A percentile compares a stretch with the other conserved stretches of the same genome.
These are phyloP conservation scores for Williopsis jadinii DNA, from an alignment of 1,139 yeast species.

Conservation along the genomic window DNA sequence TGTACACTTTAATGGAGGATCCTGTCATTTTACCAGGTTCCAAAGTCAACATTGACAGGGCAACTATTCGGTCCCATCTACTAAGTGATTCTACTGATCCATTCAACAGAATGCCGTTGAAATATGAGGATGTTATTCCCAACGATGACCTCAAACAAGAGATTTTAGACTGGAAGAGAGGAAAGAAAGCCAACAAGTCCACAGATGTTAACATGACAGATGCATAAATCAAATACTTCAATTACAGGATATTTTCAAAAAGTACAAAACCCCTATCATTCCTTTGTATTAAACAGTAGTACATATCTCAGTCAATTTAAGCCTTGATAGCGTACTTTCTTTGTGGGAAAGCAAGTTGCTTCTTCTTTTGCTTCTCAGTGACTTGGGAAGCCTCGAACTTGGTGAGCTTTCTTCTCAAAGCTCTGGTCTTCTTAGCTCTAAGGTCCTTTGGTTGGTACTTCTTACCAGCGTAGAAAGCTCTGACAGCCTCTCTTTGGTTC, in stretches of 20 bases:
- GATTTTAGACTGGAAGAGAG: conserved; percentile 41
- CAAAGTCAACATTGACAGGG: conserved; percentile 74
- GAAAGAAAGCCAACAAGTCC: neutral
- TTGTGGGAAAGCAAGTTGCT: conserved; percentile 93
- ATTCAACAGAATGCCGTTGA: conserved; percentile 87
- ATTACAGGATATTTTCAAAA: neutral
- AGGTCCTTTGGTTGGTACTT: conserved; percentile 97
- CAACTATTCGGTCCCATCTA: conserved; percentile 89
- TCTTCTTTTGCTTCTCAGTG: conserved; percentile 90
- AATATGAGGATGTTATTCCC: conserved; percentile 79
- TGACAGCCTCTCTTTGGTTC: conserved; percentile 93
- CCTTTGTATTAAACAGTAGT: conserved; percentile 12
- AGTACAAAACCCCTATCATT: conserved; percentile 17
- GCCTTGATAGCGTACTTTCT: conserved; percentile 99
- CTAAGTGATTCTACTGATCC: conserved; percentile 96
- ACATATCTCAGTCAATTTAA: conserved; percentile 36
- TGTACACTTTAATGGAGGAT: conserved; percentile 92
- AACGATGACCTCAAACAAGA: conserved; percentile 57
- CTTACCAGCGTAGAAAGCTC: conserved; percentile 94
- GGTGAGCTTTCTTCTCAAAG: conserved; percentile 96
- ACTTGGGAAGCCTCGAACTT: conserved; percentile 72
- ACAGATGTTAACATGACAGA: conserved; percentile 17
- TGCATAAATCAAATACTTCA: conserved; percentile 5
- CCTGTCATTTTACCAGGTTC: conserved; percentile 91
- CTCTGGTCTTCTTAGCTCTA: conserved; percentile 99